A percentile compares a stretch with the other conserved stretches of the same genome.
Evolutionary conservation across 495 filamentous ascomycete species (phyloP).

Genomic region (Apodospora peruviana): DNA sequence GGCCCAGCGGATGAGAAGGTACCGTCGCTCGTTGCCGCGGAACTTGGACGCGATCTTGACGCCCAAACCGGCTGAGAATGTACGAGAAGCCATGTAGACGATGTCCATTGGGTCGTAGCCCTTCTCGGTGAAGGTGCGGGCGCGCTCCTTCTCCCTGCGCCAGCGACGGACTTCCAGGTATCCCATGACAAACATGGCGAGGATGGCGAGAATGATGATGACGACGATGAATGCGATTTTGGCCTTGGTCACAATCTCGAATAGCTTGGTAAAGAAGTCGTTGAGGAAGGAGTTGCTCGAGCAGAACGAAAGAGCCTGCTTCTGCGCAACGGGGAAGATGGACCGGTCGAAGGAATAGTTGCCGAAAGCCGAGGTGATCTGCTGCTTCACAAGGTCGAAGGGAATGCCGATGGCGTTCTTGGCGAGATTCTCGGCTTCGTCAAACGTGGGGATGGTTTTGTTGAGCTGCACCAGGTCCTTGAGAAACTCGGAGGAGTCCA

Average conservation of each 20-base stretch:
- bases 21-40: conserved; percentile 49
- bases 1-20: conserved; percentile 74
- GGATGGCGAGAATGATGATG: conserved; percentile 61
- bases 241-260: conserved; percentile 53
- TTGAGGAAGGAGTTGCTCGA: conserved; percentile 76
- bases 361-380: conserved; percentile 60
- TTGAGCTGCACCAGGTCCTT: conserved; percentile 63
- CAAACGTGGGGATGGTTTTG: conserved; percentile 73
- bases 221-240: conserved; percentile 69
- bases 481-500: conserved; percentile 58
- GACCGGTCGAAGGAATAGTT: conserved; percentile 71
- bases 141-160: conserved; percentile 63
- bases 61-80: conserved; percentile 63
- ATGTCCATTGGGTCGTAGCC: conserved; percentile 78
- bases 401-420: conserved; percentile 65
- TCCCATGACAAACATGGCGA: conserved; percentile 70
- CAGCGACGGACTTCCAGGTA: conserved; percentile 76
- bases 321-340: conserved; percentile 72
- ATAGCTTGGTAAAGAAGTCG: conserved; percentile 74
- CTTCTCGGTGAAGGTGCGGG: conserved; percentile 58
- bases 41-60: conserved; percentile 68
- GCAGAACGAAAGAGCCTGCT: conserved; percentile 81
- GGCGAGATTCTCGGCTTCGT: conserved; percentile 72
- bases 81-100: conserved; percentile 78
- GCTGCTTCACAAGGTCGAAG: conserved; percentile 68